phyloP scores from a whole-genome alignment of 2,329 filamentous ascomycete species.

The Ilyonectria mors-panacis region DNA sequence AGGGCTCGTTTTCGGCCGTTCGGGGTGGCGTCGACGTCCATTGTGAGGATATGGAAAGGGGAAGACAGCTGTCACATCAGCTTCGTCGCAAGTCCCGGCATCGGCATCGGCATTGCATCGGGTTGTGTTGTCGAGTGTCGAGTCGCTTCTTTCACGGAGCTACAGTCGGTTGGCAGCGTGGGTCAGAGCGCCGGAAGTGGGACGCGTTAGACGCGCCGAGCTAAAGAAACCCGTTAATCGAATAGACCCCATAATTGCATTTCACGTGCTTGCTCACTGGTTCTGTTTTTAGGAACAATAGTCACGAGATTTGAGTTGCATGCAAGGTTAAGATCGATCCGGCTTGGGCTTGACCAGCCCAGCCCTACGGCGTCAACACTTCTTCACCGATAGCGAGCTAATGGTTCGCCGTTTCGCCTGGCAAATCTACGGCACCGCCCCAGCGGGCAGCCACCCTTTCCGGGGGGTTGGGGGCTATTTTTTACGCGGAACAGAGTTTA shows the following conservation, averaged over 20 bases:
- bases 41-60: conserved; percentile 26
- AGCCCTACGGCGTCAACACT: conserved; percentile 22
- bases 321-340: conserved; percentile 20
- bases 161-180: conserved; percentile 12
- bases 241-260: conserved; percentile 29
- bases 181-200: conserved; percentile 25
- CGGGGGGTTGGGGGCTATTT: not conserved
- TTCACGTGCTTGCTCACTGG: not conserved
- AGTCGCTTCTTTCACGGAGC: conserved; percentile 28
- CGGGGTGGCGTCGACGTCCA: conserved; percentile 47
- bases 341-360: not conserved
- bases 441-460: too few species aligned
- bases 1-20: conserved; percentile 45
- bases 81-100: conserved; percentile 24
- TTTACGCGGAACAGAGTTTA: not conserved
- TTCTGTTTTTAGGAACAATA: conserved; percentile 16
- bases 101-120: conserved; percentile 27
- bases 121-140: conserved; percentile 30
- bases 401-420: conserved; percentile 7
- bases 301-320: conserved; percentile 24
- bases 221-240: conserved; percentile 30
- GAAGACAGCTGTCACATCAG: conserved; percentile 19
- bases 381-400: not conserved
- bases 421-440: not conserved
- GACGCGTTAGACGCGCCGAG: conserved; percentile 48